These are phyloP conservation scores for Trichoderma asperelloides DNA, from an alignment of 495 filamentous ascomycete species.

Conservation along the genomic window DNA sequence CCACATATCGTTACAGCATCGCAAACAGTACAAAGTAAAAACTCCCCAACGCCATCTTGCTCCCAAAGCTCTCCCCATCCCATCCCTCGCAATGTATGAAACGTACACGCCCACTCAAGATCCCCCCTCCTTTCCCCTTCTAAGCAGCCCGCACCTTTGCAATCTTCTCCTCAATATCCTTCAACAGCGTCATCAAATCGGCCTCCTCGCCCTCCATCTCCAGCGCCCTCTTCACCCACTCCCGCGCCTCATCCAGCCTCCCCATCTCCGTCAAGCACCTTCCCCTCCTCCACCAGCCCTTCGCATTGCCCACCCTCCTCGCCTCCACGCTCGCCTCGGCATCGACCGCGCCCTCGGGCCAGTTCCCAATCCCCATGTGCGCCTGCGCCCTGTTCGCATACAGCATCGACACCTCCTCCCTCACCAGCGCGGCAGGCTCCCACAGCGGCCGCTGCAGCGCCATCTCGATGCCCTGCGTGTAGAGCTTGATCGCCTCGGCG, in stretches of 20 bases:
- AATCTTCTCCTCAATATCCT: conserved; percentile 52
- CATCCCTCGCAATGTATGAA: background rate
- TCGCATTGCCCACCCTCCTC: conserved; percentile 77
- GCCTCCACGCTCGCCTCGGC: conserved; percentile 84
- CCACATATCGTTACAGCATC: no score
- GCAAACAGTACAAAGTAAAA: no score
- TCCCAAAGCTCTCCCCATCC: background rate
- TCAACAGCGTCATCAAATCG: conserved; percentile 59
- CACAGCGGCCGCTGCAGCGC: conserved; percentile 70
- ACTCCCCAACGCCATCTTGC: background rate
- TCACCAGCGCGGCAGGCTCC: conserved; percentile 73
- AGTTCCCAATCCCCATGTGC: conserved; percentile 66
- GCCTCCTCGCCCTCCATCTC: conserved; percentile 74
- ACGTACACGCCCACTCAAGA: background rate
- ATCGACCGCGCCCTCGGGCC: conserved; percentile 76
- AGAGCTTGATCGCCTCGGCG: conserved; percentile 68
- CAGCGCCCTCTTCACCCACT: conserved; percentile 61
- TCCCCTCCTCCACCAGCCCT: conserved; percentile 86
- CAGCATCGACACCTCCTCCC: conserved; percentile 72
- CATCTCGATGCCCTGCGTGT: conserved; percentile 80
- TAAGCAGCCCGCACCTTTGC: conserved; percentile 14
- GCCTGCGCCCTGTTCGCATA: conserved; percentile 88
- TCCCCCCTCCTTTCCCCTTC: no score
- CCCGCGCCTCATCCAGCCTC: conserved; percentile 68
- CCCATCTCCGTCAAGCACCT: conserved; percentile 87